phyloP scores from a whole-genome alignment of 2,329 filamentous ascomycete genomes.

The Pyrenophora seminiperda region DNA sequence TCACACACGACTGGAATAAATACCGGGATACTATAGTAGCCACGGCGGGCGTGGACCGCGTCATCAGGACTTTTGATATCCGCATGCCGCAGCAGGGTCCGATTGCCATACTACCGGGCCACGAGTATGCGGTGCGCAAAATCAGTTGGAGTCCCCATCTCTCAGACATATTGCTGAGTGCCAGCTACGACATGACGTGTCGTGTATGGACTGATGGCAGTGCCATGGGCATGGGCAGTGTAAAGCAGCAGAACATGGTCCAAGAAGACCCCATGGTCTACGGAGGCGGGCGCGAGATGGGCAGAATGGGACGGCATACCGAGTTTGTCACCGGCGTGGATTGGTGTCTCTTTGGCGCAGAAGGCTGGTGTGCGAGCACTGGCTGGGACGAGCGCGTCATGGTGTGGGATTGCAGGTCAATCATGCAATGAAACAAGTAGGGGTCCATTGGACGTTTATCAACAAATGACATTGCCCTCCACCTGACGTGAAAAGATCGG shows the following conservation, averaged over 20 bases:
- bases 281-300: conserved; percentile 71
- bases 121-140: conserved; percentile 87
- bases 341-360: conserved; percentile 95
- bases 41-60: conserved; percentile 84
- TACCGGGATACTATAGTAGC: conserved; percentile 85
- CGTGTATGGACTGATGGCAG: conserved; percentile 89
- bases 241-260: conserved; percentile 42
- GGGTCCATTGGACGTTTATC: no score
- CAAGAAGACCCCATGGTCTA: conserved; percentile 48
- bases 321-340: conserved; percentile 97
- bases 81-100: conserved; percentile 75
- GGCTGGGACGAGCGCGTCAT: conserved; percentile 93
- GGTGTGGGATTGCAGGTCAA: conserved; percentile 83
- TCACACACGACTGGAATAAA: conserved; percentile 99
- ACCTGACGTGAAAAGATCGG: no score
- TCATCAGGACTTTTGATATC: conserved; percentile 89
- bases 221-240: conserved; percentile 49
- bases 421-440: conserved; percentile 56
- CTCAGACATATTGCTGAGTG: conserved; percentile 83
- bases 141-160: conserved; percentile 93
- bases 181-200: conserved; percentile 98
- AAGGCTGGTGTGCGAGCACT: conserved; percentile 92
- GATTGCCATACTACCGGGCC: conserved; percentile 74
- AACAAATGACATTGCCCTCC: no score
- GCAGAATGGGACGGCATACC: conserved; percentile 88